phyloP scores from a whole-genome alignment of 2,329 filamentous ascomycete species.

The Botrytis galanthina region DNA sequence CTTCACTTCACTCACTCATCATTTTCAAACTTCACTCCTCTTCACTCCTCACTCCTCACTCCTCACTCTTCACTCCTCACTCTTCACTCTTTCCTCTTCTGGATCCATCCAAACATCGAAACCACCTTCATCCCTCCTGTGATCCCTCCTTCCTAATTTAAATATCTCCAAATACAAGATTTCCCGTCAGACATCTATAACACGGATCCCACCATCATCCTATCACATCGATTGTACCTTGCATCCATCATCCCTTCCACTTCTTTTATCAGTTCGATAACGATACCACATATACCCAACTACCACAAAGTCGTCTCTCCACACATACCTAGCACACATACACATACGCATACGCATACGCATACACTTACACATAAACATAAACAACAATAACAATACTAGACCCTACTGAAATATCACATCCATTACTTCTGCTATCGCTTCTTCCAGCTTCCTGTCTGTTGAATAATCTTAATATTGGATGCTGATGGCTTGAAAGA shows the following conservation, averaged over 20 bases:
- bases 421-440: not conserved
- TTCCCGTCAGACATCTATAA: not conserved
- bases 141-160: not conserved
- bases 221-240: not conserved
- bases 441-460: not conserved
- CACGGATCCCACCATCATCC: not conserved
- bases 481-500: conserved; percentile 1
- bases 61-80: not conserved
- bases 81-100: not conserved
- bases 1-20: not conserved
- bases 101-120: not conserved
- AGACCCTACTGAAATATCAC: not conserved
- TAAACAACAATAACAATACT: not conserved
- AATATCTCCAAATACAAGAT: not conserved
- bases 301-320: not conserved
- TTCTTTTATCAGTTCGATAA: conserved; percentile 6
- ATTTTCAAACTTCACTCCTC: not conserved
- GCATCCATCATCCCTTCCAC: not conserved
- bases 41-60: not conserved
- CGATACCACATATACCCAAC: conserved; percentile 3
- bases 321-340: not conserved
- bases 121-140: not conserved
- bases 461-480: conserved; percentile 10
- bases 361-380: not conserved
- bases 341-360: not conserved